Conservation (phyloP, 768 basidiomycete genomes). For the Hemileccinum impolitum region DNA sequence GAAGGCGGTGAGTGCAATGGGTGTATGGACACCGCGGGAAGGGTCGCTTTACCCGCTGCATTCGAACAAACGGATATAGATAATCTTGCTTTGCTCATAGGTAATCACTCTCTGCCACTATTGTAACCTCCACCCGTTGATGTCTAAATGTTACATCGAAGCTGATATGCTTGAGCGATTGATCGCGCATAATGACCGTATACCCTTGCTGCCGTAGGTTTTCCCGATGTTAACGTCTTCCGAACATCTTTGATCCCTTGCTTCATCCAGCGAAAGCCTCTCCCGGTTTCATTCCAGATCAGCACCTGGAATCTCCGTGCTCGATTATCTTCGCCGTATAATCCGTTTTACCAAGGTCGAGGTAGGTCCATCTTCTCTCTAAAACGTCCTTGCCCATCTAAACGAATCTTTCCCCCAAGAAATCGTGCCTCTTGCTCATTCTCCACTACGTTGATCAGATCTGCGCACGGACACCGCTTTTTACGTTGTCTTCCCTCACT, state of each 20-base stretch:
- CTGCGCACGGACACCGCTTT: constrained; percentile 79
- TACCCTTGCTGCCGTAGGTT: constrained; percentile 81
- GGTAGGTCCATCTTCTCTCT: constrained; percentile 42
- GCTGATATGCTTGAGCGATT: constrained; percentile 96
- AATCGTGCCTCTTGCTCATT: constrained; percentile 75
- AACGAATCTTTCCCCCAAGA: constrained; percentile 39
- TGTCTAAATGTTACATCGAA: constrained; percentile 34
- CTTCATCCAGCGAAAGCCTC: constrained; percentile 64
- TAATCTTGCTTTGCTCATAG: constrained; percentile 82
- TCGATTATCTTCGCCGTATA: constrained; percentile 93
- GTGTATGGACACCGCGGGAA: constrained; percentile 69
- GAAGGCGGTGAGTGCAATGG: constrained; percentile 60
- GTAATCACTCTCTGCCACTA: constrained; percentile 42
- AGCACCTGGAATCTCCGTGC: constrained; percentile 79
- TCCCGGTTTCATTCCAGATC: constrained; percentile 97
- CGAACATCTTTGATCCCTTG: constrained; percentile 20
- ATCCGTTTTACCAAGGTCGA: constrained; percentile 95
- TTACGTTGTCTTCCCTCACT: constrained; percentile 93
- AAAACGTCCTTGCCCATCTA: constrained; percentile 5
- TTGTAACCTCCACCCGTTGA: constrained; percentile 17
- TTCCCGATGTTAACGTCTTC: constrained; percentile 10
- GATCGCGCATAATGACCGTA: constrained; percentile 93
- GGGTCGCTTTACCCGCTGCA: constrained; percentile 74
- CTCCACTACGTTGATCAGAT: constrained; percentile 94
- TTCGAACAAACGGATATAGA: constrained; percentile 87